These are phyloP conservation scores for Macrocystidia cucumis DNA, from an alignment of 1,284 basidiomycete genomes.

Conservation along the genomic window DNA sequence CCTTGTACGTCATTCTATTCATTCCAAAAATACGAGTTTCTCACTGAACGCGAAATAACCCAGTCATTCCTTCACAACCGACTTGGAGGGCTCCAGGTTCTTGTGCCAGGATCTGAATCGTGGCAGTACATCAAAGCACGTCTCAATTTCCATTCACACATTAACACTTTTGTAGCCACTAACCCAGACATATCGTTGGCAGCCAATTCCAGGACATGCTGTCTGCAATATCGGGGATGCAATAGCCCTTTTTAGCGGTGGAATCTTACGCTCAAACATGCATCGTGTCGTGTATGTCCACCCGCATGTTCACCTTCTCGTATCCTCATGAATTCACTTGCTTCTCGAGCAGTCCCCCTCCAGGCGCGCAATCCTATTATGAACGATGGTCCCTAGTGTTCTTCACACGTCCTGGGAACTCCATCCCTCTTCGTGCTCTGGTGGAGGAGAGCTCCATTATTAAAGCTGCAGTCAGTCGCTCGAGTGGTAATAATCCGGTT, in stretches of 20 bases:
- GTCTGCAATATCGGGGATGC: slow-evolving; percentile 59
- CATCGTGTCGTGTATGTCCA: slow-evolving; percentile 30
- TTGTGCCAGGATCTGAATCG: slow-evolving; percentile 49
- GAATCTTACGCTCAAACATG: slow-evolving; percentile 48
- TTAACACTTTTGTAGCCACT: background rate
- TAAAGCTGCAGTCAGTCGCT: slow-evolving; percentile 26
- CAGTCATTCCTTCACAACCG: slow-evolving; percentile 63
- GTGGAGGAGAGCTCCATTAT: slow-evolving; percentile 43
- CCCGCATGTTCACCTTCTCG: background rate
- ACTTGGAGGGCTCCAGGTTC: slow-evolving; percentile 66
- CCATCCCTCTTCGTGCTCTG: slow-evolving; percentile 36
- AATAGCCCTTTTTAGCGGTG: slow-evolving; percentile 48
- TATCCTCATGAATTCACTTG: background rate
- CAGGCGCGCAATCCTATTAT: slow-evolving; percentile 29
- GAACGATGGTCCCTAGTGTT: slow-evolving; percentile 56
- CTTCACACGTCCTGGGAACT: slow-evolving; percentile 54
- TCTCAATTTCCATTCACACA: background rate
- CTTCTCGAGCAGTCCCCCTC: slow-evolving; percentile 19
- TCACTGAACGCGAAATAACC: too few relatives aligned
- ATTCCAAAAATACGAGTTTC: too few relatives aligned
- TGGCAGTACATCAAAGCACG: slow-evolving; percentile 65
- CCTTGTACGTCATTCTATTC: slow-evolving; percentile 19
- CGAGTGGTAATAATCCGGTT: slow-evolving; percentile 23
- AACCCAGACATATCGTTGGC: too few relatives aligned
- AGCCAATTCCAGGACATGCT: slow-evolving; percentile 53